Percentiles rank a stretch among this genome's conserved stretches.
These are phyloP conservation scores for Platismatia glauca DNA, from an alignment of 495 filamentous ascomycete genomes.

Conservation along the genomic window DNA sequence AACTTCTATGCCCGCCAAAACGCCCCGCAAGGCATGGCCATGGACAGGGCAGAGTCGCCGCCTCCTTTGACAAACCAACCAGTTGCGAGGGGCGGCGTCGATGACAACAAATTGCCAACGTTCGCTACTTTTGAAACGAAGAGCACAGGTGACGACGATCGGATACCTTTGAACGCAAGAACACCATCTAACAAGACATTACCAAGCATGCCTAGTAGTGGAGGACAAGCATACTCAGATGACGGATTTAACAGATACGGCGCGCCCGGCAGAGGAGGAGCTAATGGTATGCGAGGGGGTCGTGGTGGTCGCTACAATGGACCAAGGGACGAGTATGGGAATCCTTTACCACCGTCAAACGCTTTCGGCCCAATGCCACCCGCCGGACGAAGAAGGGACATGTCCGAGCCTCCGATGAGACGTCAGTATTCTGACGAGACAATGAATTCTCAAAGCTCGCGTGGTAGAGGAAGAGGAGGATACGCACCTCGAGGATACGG, in stretches of 20 bases:
- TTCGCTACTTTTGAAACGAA: conserved; percentile 74
- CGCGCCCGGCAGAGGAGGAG: conserved; percentile 20
- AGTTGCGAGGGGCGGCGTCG: conserved; percentile 43
- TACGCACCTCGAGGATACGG: conserved; percentile 52
- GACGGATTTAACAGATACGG: conserved; percentile 24
- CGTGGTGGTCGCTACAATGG: conserved; percentile 27
- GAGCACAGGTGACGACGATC: conserved; percentile 59
- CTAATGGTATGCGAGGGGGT: conserved; percentile 23
- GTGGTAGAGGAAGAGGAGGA: conserved; percentile 46
- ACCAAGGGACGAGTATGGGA: conserved; percentile 62
- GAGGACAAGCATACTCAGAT: conserved; percentile 18
- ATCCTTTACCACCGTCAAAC: conserved; percentile 45
- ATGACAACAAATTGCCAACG: conserved; percentile 52
- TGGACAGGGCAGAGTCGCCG: conserved; percentile 36
- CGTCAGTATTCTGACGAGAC: conserved; percentile 54
- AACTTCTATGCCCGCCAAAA: conserved; percentile 76
- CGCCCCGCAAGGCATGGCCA: conserved; percentile 32
- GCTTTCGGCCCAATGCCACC: conserved; percentile 33
- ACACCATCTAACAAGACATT: conserved; percentile 34
- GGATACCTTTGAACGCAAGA: conserved; percentile 66
- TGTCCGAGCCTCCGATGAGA: conserved; percentile 41
- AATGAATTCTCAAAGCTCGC: conserved; percentile 48
- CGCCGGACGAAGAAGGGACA: conserved; percentile 32
- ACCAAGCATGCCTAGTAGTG: conserved; percentile 24
- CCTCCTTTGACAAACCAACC: conserved; percentile 41